These are phyloP conservation scores for Fusarium aywerte DNA, from an alignment of 2,329 filamentous ascomycete genomes.

Conservation along the genomic window DNA sequence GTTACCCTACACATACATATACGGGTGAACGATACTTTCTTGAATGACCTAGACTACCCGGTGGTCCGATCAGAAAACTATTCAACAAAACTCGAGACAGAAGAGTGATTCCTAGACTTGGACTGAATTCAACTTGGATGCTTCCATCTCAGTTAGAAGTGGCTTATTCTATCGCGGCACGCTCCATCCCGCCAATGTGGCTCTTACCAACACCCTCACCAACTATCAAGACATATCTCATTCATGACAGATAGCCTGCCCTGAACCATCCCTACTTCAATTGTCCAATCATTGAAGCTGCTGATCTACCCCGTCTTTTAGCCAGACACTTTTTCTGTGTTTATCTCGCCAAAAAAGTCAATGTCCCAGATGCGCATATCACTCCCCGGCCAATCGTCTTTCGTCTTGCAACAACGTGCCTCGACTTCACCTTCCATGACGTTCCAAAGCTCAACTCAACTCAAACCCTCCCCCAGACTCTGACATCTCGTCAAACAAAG, in stretches of 20 bases:
- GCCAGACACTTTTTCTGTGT: conserved; percentile 26
- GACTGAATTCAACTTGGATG: not conserved
- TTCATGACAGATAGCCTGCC: not conserved
- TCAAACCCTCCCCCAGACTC: conserved; percentile 13
- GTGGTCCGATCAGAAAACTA: conserved; percentile 5
- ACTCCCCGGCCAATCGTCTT: conserved; percentile 36
- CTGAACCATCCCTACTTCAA: conserved; percentile 23
- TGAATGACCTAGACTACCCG: conserved; percentile 13
- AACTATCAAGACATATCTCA: conserved; percentile 24
- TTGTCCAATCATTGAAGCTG: conserved; percentile 33
- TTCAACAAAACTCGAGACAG: not conserved
- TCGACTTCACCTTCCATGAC: conserved; percentile 32
- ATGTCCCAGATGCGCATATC: conserved; percentile 35
- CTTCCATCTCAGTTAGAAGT: not conserved
- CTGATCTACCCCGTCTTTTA: conserved; percentile 44
- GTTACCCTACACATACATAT: conserved; percentile 38
- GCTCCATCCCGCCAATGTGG: conserved; percentile 36
- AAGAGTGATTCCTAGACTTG: not conserved
- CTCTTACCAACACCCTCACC: conserved; percentile 8
- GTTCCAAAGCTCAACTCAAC: conserved; percentile 23
- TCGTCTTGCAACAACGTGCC: conserved; percentile 42
- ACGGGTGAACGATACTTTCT: conserved; percentile 3
- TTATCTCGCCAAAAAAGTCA: conserved; percentile 29
- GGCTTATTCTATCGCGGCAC: conserved; percentile 29
- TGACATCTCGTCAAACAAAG: not conserved